phyloP scores from a whole-genome alignment of 2,329 filamentous ascomycete species.

The Stenocarpella maydis region DNA sequence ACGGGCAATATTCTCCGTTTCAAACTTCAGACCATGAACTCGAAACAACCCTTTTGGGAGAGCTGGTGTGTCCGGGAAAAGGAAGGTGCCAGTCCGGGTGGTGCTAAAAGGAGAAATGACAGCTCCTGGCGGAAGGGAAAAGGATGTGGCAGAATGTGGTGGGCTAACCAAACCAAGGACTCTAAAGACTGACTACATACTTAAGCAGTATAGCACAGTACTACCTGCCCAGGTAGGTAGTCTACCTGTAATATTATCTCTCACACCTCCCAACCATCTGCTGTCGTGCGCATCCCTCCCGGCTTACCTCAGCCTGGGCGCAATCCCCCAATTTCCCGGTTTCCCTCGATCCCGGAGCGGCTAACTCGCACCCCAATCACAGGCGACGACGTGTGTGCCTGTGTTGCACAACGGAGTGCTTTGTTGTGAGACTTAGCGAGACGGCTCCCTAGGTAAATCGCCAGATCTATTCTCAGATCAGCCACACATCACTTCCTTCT shows the following conservation, averaged over 20 bases:
- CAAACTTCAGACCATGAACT: constrained; percentile 6
- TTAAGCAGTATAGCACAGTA: background rate
- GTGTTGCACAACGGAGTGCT: background rate
- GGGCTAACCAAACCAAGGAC: no score
- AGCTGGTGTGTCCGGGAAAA: background rate
- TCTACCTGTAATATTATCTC: no score
- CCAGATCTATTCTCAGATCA: constrained; percentile 23
- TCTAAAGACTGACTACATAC: no score
- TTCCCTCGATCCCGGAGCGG: background rate
- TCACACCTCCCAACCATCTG: no score
- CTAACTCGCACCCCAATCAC: background rate
- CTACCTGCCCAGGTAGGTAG: no score
- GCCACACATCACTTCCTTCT: constrained; percentile 6
- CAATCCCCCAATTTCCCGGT: background rate
- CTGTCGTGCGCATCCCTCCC: no score
- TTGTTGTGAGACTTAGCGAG: background rate
- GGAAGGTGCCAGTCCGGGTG: constrained; percentile 11
- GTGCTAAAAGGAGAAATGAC: constrained; percentile 1
- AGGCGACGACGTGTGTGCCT: background rate
- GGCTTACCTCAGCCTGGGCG: constrained; percentile 18
- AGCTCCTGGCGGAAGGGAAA: constrained; percentile 5
- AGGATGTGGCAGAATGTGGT: background rate
- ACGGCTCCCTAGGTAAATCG: constrained; percentile 21
- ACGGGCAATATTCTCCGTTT: constrained; percentile 23
- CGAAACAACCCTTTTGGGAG: background rate